Percentiles rank a stretch among this genome's conserved stretches.
Conservation (phyloP, 768 basidiomycete genomes). For the Phlebiopsis gigantea region DNA sequence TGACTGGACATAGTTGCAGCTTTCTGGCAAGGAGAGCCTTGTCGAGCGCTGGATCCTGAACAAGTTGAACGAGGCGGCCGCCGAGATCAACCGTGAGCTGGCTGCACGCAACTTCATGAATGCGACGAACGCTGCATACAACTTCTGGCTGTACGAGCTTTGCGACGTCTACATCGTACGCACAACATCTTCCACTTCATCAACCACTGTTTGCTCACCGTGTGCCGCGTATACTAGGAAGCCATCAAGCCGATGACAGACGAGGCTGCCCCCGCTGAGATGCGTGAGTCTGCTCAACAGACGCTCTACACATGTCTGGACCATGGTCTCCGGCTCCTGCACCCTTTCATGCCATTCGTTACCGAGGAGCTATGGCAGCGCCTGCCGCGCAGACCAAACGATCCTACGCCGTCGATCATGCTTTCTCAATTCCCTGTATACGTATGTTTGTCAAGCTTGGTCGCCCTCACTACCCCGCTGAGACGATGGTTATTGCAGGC, state of each 20-base stretch:
- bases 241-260: conserved; percentile 99
- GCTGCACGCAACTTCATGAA: conserved; percentile 87
- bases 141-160: conserved; percentile 98
- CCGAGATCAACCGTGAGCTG: conserved; percentile 70
- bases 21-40: conserved; percentile 83
- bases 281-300: conserved; percentile 83
- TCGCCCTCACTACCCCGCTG: not conserved
- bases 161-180: conserved; percentile 97
- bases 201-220: not conserved
- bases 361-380: conserved; percentile 99
- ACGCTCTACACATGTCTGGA: conserved; percentile 95
- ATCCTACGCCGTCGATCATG: conserved; percentile 86
- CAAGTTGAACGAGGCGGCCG: conserved; percentile 80
- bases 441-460: conserved; percentile 43
- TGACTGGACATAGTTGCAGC: conserved; percentile 36
- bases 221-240: conserved; percentile 50
- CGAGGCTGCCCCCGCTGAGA: conserved; percentile 53
- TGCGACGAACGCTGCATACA: conserved; percentile 79
- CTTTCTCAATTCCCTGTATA: conserved; percentile 74
- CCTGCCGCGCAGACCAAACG: conserved; percentile 78
- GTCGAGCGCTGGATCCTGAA: conserved; percentile 96
- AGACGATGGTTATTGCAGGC: conserved; percentile 39
- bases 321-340: conserved; percentile 80
- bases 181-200: not conserved
- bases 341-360: conserved; percentile 99